Base-by-base conservation (phyloP, 2,329 filamentous ascomycete genomes). In the Beauveria rudraprayagi region DNA sequence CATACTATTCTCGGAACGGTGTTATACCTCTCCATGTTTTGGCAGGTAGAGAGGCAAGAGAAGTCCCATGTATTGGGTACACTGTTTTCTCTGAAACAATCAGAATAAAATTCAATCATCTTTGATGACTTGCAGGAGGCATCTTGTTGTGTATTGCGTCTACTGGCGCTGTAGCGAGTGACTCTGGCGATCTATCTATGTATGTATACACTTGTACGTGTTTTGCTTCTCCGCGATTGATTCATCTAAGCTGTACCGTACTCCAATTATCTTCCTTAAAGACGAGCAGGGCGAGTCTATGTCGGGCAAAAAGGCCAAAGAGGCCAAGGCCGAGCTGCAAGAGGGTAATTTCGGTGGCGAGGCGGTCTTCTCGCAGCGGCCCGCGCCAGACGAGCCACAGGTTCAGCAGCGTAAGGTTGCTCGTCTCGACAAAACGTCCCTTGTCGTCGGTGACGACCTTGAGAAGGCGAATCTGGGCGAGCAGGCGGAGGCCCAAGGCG, bases 311-410 rank as follows among this genome's bases (percentile, higher is more conserved):
- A 63, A 99, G 77, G 22, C 92, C 94, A 47, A 91, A 76, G n/a
- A 95, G 72, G 8, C 94, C 94, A 64, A 89, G 83, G 5, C 81
- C 73, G 17, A 84, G 78, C 78, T 99, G 94, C 74, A 97, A 82
- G n/a, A 77, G 76, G 51, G 94, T 83, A 63, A 99, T 81, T 72
- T 94, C 91, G 70, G 85, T 78, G 28, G 91, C 90, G 59, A 99
- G 80, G 51, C 84, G 82, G 75, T 96, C 90, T 73, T 99, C 94
- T 64, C 90, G 84, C 80, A 96, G 83, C 3, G 94, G 92, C 0
- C 94, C 94, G 72, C 92, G 88, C 90, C 92, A 96, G 56, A 97
- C 90, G 64, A 99, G 79, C 93, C 93, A 99, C 61, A 99, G 81
- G 72, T 99, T 99, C 66, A 99, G 80, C 53, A 99, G 83, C 9